Base-by-base conservation (phyloP, 2,329 filamentous ascomycete genomes). In the Penicillium palitans region DNA sequence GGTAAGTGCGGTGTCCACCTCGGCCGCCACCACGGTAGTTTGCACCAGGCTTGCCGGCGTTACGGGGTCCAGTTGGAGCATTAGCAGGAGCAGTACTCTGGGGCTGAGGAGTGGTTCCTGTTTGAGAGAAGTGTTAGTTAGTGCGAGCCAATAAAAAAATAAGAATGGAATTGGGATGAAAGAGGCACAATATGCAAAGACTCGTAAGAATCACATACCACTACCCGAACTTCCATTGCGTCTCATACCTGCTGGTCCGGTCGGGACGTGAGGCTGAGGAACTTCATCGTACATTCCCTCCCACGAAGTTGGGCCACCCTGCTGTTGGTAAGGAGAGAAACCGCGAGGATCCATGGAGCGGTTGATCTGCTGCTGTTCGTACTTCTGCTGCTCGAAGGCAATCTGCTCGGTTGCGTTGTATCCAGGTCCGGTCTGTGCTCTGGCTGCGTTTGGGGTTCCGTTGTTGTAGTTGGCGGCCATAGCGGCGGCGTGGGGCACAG, bases 231-330 rank as follows among this genome's bases (percentile, higher is more conserved):
- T 73, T 56, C 74, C 70, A 52, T 74, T 73, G 58, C 79, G 75
- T 50, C 77, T 76, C 61, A 78, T 76, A 60, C 80, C 77, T 58
- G 77, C 79, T 51, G 82, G 80, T 47, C 80, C 82, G 17, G 78
- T 80, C 64, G 81, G 79, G 57, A 87, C 84, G 67, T 88, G 87
- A 6, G 91, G 91, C 72, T 93, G 91, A 17, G 92, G 93, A 2
- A 93, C 90, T 73, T 97, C 93, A 72, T 98, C 93, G 74, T 97
- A 98, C 92, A 96, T 96, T 70, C 93, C 93, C 74, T 98, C 93
- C 92, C 93, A 97, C 41, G 89, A 93, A 25, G 90, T 91, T n/a
- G 89, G 89, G 17, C 86, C 87, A 45, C 85, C 86, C 57, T 83
- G 69, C 73, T 81, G 69, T 74, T 81, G 73, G 61, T 79, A 77